A percentile compares a stretch with the other conserved stretches of the same genome.
These are phyloP conservation scores for Balakata baccata DNA, from an alignment of 345 rosid species.

Conservation along the genomic window DNA sequence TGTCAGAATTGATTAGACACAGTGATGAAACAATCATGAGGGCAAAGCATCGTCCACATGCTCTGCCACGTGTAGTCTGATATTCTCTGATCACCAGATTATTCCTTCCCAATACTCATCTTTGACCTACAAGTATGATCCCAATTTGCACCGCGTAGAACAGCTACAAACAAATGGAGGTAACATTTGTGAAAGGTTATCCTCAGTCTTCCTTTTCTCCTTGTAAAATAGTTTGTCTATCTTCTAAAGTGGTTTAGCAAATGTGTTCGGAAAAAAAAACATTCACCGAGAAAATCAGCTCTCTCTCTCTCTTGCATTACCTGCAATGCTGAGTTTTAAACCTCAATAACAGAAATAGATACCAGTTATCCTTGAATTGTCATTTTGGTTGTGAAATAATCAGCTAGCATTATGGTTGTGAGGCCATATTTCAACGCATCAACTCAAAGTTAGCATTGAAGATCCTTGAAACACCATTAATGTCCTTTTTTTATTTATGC, in stretches of 20 bases:
- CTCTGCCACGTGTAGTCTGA: constrained; percentile 39
- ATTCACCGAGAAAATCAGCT: background rate
- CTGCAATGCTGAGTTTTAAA: background rate
- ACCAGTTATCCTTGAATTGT: background rate
- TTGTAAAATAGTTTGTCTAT: background rate
- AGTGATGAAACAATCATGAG: constrained; percentile 75
- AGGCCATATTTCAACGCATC: background rate
- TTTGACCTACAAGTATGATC: constrained; percentile 29
- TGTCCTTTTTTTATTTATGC: constrained; percentile 16
- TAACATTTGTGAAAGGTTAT: constrained; percentile 21
- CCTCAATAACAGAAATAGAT: background rate
- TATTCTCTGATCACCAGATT: constrained; percentile 16
- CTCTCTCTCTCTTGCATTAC: background rate
- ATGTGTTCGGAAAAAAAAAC: background rate
- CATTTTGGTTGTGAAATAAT: background rate
- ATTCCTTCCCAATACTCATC: constrained; percentile 26
- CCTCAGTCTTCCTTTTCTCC: background rate
- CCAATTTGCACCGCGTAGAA: constrained; percentile 20
- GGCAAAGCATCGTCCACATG: constrained; percentile 60
- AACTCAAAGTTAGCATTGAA: background rate
- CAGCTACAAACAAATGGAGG: constrained; percentile 36
- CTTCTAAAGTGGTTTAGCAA: background rate
- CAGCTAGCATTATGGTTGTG: background rate
- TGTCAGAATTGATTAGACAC: constrained; percentile 87
- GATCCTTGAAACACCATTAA: background rate